phyloP scores from a whole-genome alignment of 352 stramenopile genomes.

The Phytophthora foliorum region DNA sequence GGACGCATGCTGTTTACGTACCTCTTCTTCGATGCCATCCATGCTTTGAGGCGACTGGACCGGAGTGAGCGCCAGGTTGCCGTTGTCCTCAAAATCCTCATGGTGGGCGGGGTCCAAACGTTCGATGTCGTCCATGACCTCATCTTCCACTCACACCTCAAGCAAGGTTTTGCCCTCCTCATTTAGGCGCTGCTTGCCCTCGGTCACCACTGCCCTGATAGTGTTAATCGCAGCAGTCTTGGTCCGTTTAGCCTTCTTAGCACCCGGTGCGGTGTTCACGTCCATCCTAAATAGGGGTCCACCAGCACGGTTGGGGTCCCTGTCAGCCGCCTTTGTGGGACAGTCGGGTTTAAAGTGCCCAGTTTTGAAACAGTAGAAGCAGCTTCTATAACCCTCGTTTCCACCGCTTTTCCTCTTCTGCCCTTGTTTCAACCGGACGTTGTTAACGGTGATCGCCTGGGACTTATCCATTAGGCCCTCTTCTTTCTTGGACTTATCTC shows the following conservation, averaged over 20 bases:
- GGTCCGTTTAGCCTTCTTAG: conserved; percentile 10
- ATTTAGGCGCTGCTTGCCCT: conserved; percentile 7
- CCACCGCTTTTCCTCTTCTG: conserved; percentile 7
- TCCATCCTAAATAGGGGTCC: conserved; percentile 11
- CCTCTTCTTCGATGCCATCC: conserved; percentile 4
- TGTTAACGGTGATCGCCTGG: neutral
- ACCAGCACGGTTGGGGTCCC: conserved; percentile 6
- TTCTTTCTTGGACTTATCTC: conserved; percentile 24
- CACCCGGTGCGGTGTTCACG: conserved; percentile 8
- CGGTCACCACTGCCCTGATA: neutral
- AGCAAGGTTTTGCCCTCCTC: conserved; percentile 5
- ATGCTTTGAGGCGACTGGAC: conserved; percentile 1
- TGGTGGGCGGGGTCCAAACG: neutral
- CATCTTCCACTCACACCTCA: neutral
- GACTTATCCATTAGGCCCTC: conserved; percentile 5
- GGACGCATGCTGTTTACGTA: conserved; percentile 1
- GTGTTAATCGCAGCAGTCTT: conserved; percentile 15
- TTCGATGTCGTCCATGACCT: neutral
- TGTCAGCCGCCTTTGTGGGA: neutral
- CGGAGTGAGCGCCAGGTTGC: neutral
- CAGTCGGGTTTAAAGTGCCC: conserved; percentile 15
- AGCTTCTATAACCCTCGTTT: neutral
- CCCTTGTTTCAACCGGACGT: neutral
- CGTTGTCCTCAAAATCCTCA: conserved; percentile 4
- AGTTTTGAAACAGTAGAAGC: conserved; percentile 17